phyloP scores from a whole-genome alignment of 305 asterid species.

The Euphrasia arctica region DNA sequence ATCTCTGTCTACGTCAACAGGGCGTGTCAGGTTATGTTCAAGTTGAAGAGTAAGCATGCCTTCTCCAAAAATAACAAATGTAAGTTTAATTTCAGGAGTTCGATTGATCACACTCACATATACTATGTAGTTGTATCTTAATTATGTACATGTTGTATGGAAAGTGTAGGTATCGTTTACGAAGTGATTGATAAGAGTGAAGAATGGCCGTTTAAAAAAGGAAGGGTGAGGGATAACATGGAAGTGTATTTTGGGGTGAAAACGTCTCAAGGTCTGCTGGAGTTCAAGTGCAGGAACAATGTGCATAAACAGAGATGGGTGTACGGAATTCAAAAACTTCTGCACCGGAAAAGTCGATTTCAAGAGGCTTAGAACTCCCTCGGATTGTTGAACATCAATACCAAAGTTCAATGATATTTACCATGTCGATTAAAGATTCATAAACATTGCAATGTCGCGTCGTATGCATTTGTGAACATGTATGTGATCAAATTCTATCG shows the following conservation, averaged over 20 bases:
- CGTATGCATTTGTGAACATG: no score
- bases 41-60: conserved; percentile 56
- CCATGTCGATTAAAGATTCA: no score
- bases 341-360: conserved; percentile 36
- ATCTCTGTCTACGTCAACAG: conserved; percentile 66
- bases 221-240: conserved; percentile 50
- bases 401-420: not conserved
- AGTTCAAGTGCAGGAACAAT: conserved; percentile 80
- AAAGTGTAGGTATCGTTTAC: conserved; percentile 55
- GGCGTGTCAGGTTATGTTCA: conserved; percentile 64
- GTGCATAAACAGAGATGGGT: conserved; percentile 71
- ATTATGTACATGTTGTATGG: not conserved
- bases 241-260: conserved; percentile 71
- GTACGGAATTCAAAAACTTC: conserved; percentile 52
- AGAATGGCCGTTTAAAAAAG: conserved; percentile 67
- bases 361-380: conserved; percentile 53
- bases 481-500: no score
- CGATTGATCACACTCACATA: no score
- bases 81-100: conserved; percentile 33
- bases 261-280: conserved; percentile 69
- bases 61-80: conserved; percentile 76
- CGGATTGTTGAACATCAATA: conserved; percentile 44
- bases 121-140: no score
- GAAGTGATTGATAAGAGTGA: conserved; percentile 60
- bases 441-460: no score